These are phyloP conservation scores for Simmondsia chinensis DNA, from an alignment of 148 eudicot species.

Conservation along the genomic window DNA sequence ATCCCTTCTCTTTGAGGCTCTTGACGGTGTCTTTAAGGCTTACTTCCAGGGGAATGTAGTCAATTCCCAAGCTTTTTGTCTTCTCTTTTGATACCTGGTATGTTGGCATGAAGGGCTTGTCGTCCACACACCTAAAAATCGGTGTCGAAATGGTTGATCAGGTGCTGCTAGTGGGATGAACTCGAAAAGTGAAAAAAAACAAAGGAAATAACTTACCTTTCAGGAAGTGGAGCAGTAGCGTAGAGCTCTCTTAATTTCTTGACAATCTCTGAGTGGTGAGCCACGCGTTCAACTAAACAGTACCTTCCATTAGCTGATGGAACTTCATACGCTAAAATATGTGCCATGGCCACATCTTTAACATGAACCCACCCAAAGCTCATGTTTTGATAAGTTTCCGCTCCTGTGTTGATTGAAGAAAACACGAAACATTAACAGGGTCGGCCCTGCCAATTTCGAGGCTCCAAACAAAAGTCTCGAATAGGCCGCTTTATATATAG, in stretches of 20 bases:
- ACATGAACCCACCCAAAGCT: slow-evolving; percentile 31
- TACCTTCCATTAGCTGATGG: slow-evolving; percentile 56
- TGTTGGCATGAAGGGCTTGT: slow-evolving; percentile 4
- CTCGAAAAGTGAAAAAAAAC: not conserved
- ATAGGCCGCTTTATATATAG: no score
- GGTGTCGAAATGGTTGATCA: not conserved
- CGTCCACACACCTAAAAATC: slow-evolving; percentile 14
- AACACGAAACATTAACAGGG: slow-evolving; percentile 11
- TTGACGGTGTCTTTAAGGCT: slow-evolving; percentile 49
- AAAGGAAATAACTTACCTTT: slow-evolving; percentile 19
- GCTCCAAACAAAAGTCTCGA: no score
- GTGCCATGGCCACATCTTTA: slow-evolving; percentile 47
- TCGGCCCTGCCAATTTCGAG: no score
- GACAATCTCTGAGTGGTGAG: slow-evolving; percentile 12
- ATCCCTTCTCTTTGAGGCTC: slow-evolving; percentile 44
- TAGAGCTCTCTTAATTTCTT: slow-evolving; percentile 25
- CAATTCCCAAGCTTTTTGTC: slow-evolving; percentile 14
- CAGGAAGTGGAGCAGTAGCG: slow-evolving; percentile 25
- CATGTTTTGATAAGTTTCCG: slow-evolving; percentile 7
- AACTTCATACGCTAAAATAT: slow-evolving; percentile 43
- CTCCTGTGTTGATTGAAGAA: slow-evolving; percentile 21
- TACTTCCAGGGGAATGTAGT: slow-evolving; percentile 32
- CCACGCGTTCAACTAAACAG: slow-evolving; percentile 27
- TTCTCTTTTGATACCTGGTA: slow-evolving; percentile 10
- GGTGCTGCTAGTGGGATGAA: not conserved